Evolutionary conservation across 116 monocot species (phyloP), one percentile per base, ranked within the genome.

Genomic region (Papilionanthe hybrid): DNA sequence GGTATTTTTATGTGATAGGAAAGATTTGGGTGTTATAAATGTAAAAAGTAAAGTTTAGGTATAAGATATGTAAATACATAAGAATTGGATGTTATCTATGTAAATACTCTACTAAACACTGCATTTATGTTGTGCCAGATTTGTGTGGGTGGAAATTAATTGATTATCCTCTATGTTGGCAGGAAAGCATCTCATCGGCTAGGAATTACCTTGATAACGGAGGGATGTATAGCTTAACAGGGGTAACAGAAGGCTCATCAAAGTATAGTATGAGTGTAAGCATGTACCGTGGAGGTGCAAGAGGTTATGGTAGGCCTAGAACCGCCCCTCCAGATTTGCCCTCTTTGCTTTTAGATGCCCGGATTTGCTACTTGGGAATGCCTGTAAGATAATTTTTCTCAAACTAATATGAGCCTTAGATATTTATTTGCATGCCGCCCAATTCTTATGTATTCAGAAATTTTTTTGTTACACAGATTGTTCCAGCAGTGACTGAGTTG

Each of bases 261-360:
- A 93, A 88, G 78, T 96, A 92, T 63, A 90, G 92, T 81, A 92
- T 90, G 91, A 89, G 94, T 76, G 86, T 91, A 17, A 92, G 89
- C 84, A 94, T 97, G 97, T 94, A 92, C 50, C 86, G 86, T 67
- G 96, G 94, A 78, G 88, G 91, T 50, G 85, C 80, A 23, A 75
- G 93, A 78, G 90, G 95, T 78, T 90, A 87, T 80, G 92, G 97
- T 72, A 88, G 91, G 73, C 94, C 92, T 48, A 92, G 89, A 83
- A 85, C 76, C 78, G 89, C 89, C n/a, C 94, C 96, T 82, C 97
- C 97, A 73, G 97, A 97, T 72, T 84, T 97, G 75, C 94, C 94
- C 71, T 97, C 97, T 78, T 76, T 92, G 53, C 90, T 94, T 7
- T 84, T 98, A 78, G 98, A 94, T 91, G 89, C 91, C 78, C 84